Percentiles rank a stretch among this genome's conserved stretches.
Conservation (phyloP, 1,139 yeast genomes). For the Groenewaldozyma sp. region DNA sequence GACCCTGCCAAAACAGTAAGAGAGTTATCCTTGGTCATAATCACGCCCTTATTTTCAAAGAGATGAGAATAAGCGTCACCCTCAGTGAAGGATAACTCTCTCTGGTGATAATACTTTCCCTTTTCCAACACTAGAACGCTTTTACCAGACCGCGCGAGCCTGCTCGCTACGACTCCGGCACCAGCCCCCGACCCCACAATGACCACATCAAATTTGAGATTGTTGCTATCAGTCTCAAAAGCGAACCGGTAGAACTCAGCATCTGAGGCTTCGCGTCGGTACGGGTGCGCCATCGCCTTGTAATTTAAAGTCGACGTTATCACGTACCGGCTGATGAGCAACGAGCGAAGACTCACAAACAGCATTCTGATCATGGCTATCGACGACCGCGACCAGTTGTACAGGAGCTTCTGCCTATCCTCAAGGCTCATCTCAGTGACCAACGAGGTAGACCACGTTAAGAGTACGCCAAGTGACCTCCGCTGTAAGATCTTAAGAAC, state of each 20-base stretch:
- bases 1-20: constrained; percentile 43
- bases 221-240: constrained; percentile 4
- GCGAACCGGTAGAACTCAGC: constrained; percentile 5
- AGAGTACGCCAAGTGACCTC: not conserved
- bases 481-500: not conserved
- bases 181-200: constrained; percentile 53
- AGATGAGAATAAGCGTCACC: constrained; percentile 32
- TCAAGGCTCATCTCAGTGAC: not conserved
- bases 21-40: constrained; percentile 30
- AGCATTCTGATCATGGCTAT: not conserved
- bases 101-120: constrained; percentile 38
- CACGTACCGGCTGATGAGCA: not conserved
- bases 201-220: constrained; percentile 32
- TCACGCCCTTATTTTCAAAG: constrained; percentile 38
- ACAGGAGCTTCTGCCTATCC: not conserved
- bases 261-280: not conserved
- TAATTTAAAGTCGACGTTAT: not conserved
- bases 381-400: not conserved
- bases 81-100: constrained; percentile 36
- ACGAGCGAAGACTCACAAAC: not conserved
- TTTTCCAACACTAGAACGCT: constrained; percentile 45
- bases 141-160: constrained; percentile 39
- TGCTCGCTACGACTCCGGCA: constrained; percentile 49
- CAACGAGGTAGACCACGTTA: not conserved
- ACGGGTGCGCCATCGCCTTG: not conserved